Evolutionary conservation across 2,329 filamentous ascomycete genomes (phyloP), one percentile per base, ranked within the genome.

Genomic region (Botrytis sinoallii): DNA sequence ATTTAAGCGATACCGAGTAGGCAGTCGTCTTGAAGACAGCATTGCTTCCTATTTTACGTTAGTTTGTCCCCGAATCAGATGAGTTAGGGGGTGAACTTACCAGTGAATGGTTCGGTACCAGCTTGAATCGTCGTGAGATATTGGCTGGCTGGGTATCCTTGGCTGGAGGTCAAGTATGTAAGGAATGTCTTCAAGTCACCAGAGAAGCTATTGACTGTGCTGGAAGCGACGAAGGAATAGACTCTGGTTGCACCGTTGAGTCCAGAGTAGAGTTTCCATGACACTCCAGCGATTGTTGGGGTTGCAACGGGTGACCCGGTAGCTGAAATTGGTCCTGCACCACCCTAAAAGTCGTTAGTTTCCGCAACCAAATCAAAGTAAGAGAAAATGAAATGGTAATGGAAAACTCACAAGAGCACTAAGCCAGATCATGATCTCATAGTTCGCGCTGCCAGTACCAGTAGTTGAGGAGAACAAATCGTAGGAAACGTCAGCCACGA

Each of bases 381-480:
- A 42, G 18, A 1, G 6, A 4, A 57, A 18, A 10, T 6, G n/a
- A 12, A 32, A 42, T 32, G 8, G 2, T 14, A 38, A 9, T 25
- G 12, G 29, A n/a, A 16, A 2, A 40, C 66, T 44, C 55, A 69
- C 66, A 32, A 89, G 81, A 44, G 87, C 87, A 5, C 82, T 85
- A 40, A 88, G 82, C 89, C 90, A 92, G 76, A 92, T 85, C 89
- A 92, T 92, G 77, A 91, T 83, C 81, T 91, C 90, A 78, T 88
- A 90, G 77, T 88, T 83, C n/a, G 84, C 79, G 60, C 83, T 84
- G 44, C 82, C 81, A 1, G 86, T 84, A 29, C 83, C 83, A 60
- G 85, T 83, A 42, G 81, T 79, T 12, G 83, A 83, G 25, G 88
- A 88, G 82, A 91, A 91, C 69, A 91, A 81, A 79, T 91, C 88